Percentiles rank a stretch among this genome's conserved stretches.
phyloP scores from a whole-genome alignment of 2,329 filamentous ascomycete genomes.

The Nemania sp. region DNA sequence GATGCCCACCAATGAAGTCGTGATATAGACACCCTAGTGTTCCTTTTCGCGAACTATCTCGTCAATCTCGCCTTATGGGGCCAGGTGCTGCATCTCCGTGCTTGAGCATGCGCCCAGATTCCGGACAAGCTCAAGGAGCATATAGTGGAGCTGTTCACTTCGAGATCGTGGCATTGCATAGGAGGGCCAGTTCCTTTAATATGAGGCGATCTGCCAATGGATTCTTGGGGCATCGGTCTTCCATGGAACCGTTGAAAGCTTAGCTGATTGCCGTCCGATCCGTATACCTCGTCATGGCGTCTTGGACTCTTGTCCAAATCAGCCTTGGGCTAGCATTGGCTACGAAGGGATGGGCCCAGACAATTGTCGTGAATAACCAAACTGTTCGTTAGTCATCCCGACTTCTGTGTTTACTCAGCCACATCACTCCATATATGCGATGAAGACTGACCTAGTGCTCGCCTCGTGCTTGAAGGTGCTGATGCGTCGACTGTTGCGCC shows the following conservation, averaged over 20 bases:
- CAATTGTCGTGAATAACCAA: constrained; percentile 34
- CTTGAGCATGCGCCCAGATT: constrained; percentile 10
- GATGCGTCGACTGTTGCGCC: constrained; percentile 32
- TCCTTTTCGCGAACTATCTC: constrained; percentile 15
- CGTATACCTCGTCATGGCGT: constrained; percentile 28
- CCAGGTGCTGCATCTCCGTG: constrained; percentile 18
- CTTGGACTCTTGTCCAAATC: constrained; percentile 18
- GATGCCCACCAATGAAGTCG: constrained; percentile 28
- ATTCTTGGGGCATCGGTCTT: constrained; percentile 9
- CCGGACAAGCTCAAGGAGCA: constrained; percentile 14
- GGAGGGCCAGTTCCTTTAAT: constrained; percentile 13
- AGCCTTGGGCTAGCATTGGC: constrained; percentile 25
- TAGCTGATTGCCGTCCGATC: constrained; percentile 15
- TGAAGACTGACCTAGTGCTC: constrained; percentile 27
- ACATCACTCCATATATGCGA: neutral
- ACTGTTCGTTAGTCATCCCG: constrained; percentile 34
- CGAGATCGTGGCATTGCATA: neutral
- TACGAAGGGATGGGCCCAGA: constrained; percentile 27
- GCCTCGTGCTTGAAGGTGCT: constrained; percentile 27
- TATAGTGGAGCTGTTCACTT: neutral
- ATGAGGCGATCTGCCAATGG: constrained; percentile 2
- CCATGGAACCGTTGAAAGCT: constrained; percentile 10
- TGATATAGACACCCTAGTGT: constrained; percentile 20
- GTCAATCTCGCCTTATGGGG: constrained; percentile 24
- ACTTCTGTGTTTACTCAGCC: constrained; percentile 6